Percentiles rank a stretch among this genome's conserved stretches.
These are phyloP conservation scores for Linanthus parryae DNA, from an alignment of 148 eudicot genomes.

Conservation along the genomic window DNA sequence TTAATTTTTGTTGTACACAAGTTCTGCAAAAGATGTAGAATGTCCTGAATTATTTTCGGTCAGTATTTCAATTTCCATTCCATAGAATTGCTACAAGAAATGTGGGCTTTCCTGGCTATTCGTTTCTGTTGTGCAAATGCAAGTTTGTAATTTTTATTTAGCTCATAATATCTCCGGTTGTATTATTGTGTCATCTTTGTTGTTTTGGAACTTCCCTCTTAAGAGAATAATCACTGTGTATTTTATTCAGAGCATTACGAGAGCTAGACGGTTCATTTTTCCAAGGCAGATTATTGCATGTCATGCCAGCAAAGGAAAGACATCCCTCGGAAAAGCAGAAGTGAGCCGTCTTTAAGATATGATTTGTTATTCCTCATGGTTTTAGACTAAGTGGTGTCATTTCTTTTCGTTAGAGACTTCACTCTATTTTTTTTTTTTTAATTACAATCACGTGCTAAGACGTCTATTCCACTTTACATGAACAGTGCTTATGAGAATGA, in stretches of 20 bases:
- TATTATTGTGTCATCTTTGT: too few relatives aligned
- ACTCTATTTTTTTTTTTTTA: background rate
- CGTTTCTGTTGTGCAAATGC: too few relatives aligned
- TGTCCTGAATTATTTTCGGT: too few relatives aligned
- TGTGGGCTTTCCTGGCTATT: too few relatives aligned
- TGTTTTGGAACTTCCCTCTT: background rate
- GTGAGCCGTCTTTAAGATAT: constrained; percentile 40
- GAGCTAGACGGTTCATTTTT: constrained; percentile 70
- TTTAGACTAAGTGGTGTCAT: constrained; percentile 10
- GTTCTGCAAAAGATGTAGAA: too few relatives aligned
- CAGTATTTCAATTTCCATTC: too few relatives aligned
- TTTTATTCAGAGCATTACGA: constrained; percentile 59
- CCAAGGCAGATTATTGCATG: constrained; percentile 88
- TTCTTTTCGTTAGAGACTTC: background rate
- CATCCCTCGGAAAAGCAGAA: constrained; percentile 38
- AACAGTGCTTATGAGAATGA: constrained; percentile 23
- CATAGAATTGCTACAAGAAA: too few relatives aligned
- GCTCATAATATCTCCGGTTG: too few relatives aligned
- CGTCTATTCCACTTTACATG: constrained; percentile 33
- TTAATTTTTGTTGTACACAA: too few relatives aligned
- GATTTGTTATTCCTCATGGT: constrained; percentile 6
- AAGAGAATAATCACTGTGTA: background rate
- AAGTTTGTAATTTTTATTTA: too few relatives aligned
- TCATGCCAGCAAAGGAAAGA: constrained; percentile 71
- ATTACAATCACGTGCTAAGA: too few relatives aligned